phyloP scores from a whole-genome alignment of 305 asterid genomes.

The Fraxinus xanthoxyloides region DNA sequence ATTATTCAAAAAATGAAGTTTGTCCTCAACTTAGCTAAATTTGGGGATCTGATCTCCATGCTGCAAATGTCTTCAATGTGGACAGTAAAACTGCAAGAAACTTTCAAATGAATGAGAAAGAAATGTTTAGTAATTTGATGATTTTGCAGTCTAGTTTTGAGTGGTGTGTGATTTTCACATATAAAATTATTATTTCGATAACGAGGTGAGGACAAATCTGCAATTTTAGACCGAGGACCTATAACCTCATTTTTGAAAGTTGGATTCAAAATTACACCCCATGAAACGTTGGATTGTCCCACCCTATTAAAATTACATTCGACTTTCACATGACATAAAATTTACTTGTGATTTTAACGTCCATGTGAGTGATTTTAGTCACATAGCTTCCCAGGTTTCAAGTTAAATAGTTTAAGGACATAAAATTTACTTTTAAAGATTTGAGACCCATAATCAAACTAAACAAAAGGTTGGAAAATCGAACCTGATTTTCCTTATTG shows the following conservation, averaged over 20 bases:
- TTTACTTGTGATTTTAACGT: too few species aligned
- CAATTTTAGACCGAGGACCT: not conserved
- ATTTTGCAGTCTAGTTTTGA: not conserved
- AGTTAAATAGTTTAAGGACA: not conserved
- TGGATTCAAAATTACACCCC: not conserved
- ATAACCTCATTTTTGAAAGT: not conserved
- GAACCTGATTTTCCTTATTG: not conserved
- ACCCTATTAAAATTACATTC: not conserved
- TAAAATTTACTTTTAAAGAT: not conserved
- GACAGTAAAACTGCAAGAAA: too few species aligned
- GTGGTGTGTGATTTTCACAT: not conserved
- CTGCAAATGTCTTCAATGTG: not conserved
- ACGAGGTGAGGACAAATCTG: not conserved
- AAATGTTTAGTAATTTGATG: not conserved
- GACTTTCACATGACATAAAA: too few species aligned
- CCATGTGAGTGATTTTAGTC: not conserved
- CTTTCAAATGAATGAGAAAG: not conserved
- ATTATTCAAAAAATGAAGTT: not conserved
- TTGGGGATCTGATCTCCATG: not conserved
- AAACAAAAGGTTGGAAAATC: too few species aligned
- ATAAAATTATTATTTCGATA: too few species aligned
- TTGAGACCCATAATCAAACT: not conserved
- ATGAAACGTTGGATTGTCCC: not conserved
- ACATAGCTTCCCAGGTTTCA: not conserved
- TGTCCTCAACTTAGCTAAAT: not conserved